Evolutionary conservation across 371 early-diverging fungal genomes (phyloP), one percentile per base, ranked within the genome.

Genomic region (Fennellomyces sp.): DNA sequence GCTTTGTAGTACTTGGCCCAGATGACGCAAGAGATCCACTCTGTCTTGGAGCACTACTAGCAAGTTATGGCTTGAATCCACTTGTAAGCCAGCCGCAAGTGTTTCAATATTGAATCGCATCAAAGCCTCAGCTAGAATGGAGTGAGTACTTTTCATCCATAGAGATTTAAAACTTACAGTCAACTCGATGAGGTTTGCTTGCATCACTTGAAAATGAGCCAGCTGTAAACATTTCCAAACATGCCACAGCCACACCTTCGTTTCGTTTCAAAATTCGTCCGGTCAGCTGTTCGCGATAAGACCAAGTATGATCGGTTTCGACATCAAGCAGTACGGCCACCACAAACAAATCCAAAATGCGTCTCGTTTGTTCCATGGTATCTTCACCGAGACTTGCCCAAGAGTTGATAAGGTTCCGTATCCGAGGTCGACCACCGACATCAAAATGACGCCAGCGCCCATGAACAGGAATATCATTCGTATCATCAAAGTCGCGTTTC

Each of bases 381-480:
- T 81, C 76, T 21, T 81, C 76, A 12, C 75, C 73, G 7, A 68
- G 63, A 39, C 66, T 71, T 0, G 73, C 56, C 82, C 79, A 79
- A 4, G 72, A 60, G 28, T 70, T 63, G 2, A 90, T 62, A 28
- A 94, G 69, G 27, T 82, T 78, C n/a, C 76, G 75, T 25, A 88
- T 60, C n/a, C 91, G 81, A 15, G 81, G 81, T 30, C 76, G 64
- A 15, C 75, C 77, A 6, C 86, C 81, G 13, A 90, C 84, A 57
- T 91, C 90, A 75, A 94, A 96, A 51, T 94, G 94, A 30, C 97
- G 86, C 91, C 94, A 93, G 51, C 97, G 83, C 28, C 95, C 85
- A 63, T 97, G 95, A 0, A 87, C 84, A 13, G 96, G 95, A 36
- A 97, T 91, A 27, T 73, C 68, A 19, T 75, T 65, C 15, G 84